Percentiles rank a stretch among this genome's conserved stretches.
These are phyloP conservation scores for Leccinum subtestaceum DNA, from an alignment of 768 basidiomycete species.

Conservation along the genomic window DNA sequence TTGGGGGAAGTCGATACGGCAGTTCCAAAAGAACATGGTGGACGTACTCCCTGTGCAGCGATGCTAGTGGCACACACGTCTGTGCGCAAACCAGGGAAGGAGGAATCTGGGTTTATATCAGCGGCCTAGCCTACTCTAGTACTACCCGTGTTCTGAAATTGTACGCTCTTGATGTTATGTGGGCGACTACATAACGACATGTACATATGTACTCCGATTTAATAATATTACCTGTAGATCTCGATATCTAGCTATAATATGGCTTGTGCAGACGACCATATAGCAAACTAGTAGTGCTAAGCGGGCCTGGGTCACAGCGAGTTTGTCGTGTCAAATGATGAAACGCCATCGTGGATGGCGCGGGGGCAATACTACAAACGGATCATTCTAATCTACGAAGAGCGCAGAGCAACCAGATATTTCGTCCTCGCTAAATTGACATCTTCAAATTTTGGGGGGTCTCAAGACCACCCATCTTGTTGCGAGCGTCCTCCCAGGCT, in stretches of 20 bases:
- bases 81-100: no score
- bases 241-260: background rate
- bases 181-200: background rate
- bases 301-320: background rate
- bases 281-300: background rate
- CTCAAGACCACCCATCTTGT: constrained; percentile 23
- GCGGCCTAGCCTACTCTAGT: no score
- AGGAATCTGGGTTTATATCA: no score
- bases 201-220: background rate
- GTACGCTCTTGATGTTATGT: no score
- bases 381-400: background rate
- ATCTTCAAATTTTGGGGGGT: constrained; percentile 19
- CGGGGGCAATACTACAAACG: background rate
- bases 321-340: background rate
- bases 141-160: no score
- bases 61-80: no score
- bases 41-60: no score
- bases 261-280: background rate
- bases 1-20: background rate
- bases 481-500: constrained; percentile 2
- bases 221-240: background rate
- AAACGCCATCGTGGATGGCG: background rate
- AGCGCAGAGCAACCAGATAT: constrained; percentile 9
- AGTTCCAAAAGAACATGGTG: no score
- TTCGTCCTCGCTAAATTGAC: constrained; percentile 10